These are phyloP conservation scores for Urtica urens DNA, from an alignment of 306 rosid species.

Conservation along the genomic window DNA sequence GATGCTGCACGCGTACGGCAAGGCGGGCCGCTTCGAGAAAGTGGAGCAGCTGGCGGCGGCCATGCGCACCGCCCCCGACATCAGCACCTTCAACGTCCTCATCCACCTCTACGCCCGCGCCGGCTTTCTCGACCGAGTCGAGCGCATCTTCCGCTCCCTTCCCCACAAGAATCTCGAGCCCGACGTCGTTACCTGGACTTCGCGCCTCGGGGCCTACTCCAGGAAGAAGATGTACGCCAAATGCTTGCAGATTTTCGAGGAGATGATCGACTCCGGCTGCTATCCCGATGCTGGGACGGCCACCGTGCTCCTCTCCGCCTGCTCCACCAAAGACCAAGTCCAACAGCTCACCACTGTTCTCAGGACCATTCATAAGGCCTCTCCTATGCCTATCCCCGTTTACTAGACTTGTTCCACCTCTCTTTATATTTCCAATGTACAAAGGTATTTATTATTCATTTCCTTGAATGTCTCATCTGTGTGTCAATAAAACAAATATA, in stretches of 20 bases:
- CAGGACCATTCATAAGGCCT: conserved; percentile 70
- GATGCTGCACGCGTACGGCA: conserved; percentile 76
- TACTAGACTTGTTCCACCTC: too few species aligned
- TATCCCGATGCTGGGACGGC: conserved; percentile 90
- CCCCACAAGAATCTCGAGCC: conserved; percentile 49
- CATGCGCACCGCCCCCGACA: conserved; percentile 67
- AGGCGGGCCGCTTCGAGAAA: conserved; percentile 59
- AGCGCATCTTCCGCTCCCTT: conserved; percentile 44
- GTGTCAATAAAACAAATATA: too few species aligned
- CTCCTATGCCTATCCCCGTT: conserved; percentile 38
- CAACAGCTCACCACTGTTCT: conserved; percentile 68
- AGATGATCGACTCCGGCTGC: conserved; percentile 87
- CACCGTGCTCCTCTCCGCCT: conserved; percentile 69
- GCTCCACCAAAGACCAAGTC: conserved; percentile 62
- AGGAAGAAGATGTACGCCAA: conserved; percentile 62
- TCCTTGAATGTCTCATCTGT: too few species aligned
- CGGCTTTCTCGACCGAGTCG: conserved; percentile 70
- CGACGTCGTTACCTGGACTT: conserved; percentile 93
- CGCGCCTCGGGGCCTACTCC: conserved; percentile 79
- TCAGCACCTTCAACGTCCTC: conserved; percentile 71
- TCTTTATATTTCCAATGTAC: too few species aligned
- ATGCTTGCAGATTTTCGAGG: conserved; percentile 82
- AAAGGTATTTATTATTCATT: too few species aligned
- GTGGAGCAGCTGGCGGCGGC: conserved; percentile 65
- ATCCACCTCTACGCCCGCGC: conserved; percentile 75